Evolutionary conservation across 1,139 yeast species (phyloP).

Genomic region (Yamadazyma spencermartinsiae): DNA sequence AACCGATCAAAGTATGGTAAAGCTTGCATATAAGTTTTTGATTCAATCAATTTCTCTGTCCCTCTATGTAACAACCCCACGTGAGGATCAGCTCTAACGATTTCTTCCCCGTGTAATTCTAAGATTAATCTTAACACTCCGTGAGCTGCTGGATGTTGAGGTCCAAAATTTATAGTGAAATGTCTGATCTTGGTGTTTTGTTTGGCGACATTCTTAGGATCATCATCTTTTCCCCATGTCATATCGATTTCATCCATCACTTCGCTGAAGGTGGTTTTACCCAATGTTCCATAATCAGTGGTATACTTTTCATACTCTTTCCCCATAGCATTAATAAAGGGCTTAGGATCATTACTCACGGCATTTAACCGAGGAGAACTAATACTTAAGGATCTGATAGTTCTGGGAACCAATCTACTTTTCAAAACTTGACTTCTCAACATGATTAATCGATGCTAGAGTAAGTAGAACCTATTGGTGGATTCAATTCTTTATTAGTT

Average conservation of each 20-base stretch:
- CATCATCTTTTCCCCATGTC: constrained; percentile 49
- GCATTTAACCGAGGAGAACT: constrained; percentile 12
- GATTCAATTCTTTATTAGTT: neutral
- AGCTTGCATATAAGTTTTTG: constrained; percentile 83
- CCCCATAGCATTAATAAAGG: constrained; percentile 40
- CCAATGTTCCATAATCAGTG: constrained; percentile 33
- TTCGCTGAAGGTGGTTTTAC: constrained; percentile 47
- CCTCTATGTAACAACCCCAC: constrained; percentile 87
- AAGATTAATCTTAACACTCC: constrained; percentile 86
- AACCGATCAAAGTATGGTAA: constrained; percentile 86
- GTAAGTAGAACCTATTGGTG: neutral
- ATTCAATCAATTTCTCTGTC: constrained; percentile 83
- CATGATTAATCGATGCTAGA: neutral
- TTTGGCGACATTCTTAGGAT: constrained; percentile 43
- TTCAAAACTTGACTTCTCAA: constrained; percentile 1
- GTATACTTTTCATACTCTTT: constrained; percentile 36
- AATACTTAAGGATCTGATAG: constrained; percentile 9
- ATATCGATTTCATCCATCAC: constrained; percentile 49
- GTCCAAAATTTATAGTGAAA: constrained; percentile 88
- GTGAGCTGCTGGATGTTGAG: constrained; percentile 95
- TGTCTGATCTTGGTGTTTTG: constrained; percentile 71
- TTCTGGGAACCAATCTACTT: constrained; percentile 1
- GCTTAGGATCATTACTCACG: constrained; percentile 23
- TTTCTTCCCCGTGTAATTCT: constrained; percentile 88
- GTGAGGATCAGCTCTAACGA: constrained; percentile 85